These are phyloP conservation scores for Neurospora sp. DNA, from an alignment of 2,329 filamentous ascomycete species.

Conservation along the genomic window DNA sequence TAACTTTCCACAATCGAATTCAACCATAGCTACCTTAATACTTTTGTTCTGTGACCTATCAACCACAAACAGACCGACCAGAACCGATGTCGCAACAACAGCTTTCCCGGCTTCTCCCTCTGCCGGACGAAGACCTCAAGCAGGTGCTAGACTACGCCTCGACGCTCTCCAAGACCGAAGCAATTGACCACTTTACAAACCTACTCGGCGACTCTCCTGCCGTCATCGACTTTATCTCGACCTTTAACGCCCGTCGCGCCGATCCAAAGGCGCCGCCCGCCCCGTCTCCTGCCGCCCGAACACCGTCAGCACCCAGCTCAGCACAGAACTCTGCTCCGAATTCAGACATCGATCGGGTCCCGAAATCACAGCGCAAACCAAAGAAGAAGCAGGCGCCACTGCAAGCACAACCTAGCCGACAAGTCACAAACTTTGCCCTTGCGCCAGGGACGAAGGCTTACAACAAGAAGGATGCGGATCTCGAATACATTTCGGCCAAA, in stretches of 20 bases:
- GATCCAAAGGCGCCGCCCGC: slow-evolving; percentile 25
- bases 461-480: slow-evolving; percentile 58
- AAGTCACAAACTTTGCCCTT: slow-evolving; percentile 54
- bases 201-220: slow-evolving; percentile 79
- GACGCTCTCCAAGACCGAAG: slow-evolving; percentile 65
- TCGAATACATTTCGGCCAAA: slow-evolving; percentile 60
- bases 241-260: slow-evolving; percentile 62
- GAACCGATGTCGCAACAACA: slow-evolving; percentile 49
- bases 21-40: background rate
- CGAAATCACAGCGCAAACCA: slow-evolving; percentile 32
- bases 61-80: background rate
- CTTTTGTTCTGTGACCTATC: background rate
- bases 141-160: slow-evolving; percentile 77
- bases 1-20: background rate
- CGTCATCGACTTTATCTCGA: slow-evolving; percentile 65
- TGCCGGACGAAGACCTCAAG: slow-evolving; percentile 75
- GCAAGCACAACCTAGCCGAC: slow-evolving; percentile 54
- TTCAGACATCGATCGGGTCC: slow-evolving; percentile 30
- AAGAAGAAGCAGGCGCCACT: slow-evolving; percentile 53
- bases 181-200: slow-evolving; percentile 77
- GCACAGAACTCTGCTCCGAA: slow-evolving; percentile 5
- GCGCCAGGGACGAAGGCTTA: slow-evolving; percentile 55
- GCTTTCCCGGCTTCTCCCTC: slow-evolving; percentile 68
- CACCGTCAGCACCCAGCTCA: slow-evolving; percentile 17
- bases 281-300: background rate